Base-by-base conservation (phyloP, 306 rosid species). In the Malus fusca region DNA sequence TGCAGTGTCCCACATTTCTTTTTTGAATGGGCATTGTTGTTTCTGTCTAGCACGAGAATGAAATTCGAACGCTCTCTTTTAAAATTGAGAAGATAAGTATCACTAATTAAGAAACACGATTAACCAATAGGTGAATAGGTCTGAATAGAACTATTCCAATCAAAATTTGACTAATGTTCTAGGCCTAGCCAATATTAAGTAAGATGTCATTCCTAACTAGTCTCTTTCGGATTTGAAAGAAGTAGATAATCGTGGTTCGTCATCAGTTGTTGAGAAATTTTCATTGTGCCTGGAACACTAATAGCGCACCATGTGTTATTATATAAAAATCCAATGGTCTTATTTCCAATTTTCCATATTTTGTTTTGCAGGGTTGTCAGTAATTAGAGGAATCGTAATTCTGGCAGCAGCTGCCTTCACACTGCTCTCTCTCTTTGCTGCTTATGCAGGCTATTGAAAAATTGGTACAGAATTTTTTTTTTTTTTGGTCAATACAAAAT, bases 371-470 rank as follows among this genome's bases (percentile, higher is more conserved):
- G 98, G 90, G 23, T 58, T 69, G 37, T 66, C 80, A 40, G 81
- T 59, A 44, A 81, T 76, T 3, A 66, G 44, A 82, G 85, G 93
- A 80, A 74, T 65, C 37, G 79, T 72, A 18, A 87, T 78, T 52
- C 66, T 89, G 71, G 89, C 90, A 37, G 87, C 72, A 44, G 87
- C 75, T 71, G 98, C 98, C 22, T 77, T 84, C 79, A 2, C 82
- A 21, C 30, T 87, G 85, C 87, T 93, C 2, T 76, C 74, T 74
- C 80, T 84, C 60, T 87, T 77, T 68, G 93, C 84, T 73, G 81
- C 79, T 59, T 93, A 85, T 84, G 88, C 86, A 19, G 75, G 66
- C 72, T 85, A 85, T 26, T 76, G 78, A 77, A 58, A 89, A 80
- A 77, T 58, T 85, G 37, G 78, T 81, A 37, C 87, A 75, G 74